A percentile compares a stretch with the other conserved stretches of the same genome.
Evolutionary conservation across 768 basidiomycete genomes (phyloP).

Genomic region (Nevesoporus exiguus): DNA sequence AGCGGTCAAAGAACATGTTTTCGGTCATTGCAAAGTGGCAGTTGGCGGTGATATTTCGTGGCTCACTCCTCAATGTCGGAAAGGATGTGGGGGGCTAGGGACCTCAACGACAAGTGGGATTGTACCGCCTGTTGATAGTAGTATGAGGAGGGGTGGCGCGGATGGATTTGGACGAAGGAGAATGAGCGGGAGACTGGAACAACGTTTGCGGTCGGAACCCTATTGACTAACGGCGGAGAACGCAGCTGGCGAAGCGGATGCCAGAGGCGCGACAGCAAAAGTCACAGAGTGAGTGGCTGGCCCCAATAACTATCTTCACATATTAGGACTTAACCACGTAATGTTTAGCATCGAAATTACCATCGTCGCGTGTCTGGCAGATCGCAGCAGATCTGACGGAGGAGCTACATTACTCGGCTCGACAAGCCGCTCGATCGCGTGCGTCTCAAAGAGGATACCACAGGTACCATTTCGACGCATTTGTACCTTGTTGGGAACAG

Average conservation of each 20-base stretch:
- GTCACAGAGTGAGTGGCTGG: conserved; percentile 14
- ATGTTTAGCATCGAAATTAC: conserved; percentile 5
- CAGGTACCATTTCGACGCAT: conserved; percentile 55
- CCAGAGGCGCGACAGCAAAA: background rate
- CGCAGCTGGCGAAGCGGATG: conserved; percentile 4
- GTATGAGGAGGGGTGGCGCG: no score
- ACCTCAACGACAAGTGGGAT: no score
- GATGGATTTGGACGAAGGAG: no score
- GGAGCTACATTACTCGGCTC: conserved; percentile 54
- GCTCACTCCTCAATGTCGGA: no score
- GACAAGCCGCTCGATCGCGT: conserved; percentile 46
- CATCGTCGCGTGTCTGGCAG: conserved; percentile 18
- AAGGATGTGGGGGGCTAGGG: no score
- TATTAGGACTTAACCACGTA: background rate
- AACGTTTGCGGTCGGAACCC: background rate
- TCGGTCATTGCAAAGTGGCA: no score
- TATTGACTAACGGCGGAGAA: conserved; percentile 7
- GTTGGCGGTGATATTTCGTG: no score
- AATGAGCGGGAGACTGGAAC: no score
- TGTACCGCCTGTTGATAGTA: no score
- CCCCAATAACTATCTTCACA: background rate
- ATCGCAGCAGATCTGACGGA: conserved; percentile 46
- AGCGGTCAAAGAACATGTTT: no score
- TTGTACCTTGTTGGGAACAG: conserved; percentile 35
- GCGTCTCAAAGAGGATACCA: conserved; percentile 47